phyloP scores from a whole-genome alignment of 495 filamentous ascomycete genomes.

The Opeltia flavorubescens region DNA sequence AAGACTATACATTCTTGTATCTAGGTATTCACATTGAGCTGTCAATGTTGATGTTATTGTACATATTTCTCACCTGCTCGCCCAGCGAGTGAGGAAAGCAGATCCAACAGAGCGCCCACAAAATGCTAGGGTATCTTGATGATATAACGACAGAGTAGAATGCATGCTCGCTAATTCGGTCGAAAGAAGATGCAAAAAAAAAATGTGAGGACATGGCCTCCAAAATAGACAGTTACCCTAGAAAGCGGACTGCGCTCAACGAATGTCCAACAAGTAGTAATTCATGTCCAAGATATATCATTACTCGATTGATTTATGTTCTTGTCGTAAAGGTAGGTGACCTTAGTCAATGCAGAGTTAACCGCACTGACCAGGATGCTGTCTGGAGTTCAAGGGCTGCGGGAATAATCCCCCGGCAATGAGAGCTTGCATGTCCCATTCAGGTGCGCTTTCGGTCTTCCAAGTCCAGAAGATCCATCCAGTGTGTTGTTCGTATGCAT shows the following conservation, averaged over 20 bases:
- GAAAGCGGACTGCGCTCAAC: neutral
- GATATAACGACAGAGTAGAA: neutral
- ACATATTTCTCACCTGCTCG: neutral
- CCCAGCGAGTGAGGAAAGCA: neutral
- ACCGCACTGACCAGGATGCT: conserved; percentile 33
- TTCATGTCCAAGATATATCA: neutral
- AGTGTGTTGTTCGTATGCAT: conserved; percentile 51
- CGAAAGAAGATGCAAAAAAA: neutral
- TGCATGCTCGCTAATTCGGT: neutral
- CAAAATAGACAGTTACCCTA: neutral
- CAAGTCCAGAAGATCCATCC: conserved; percentile 80
- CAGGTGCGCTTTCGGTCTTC: conserved; percentile 75
- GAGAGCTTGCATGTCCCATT: conserved; percentile 71
- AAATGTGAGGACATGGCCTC: neutral
- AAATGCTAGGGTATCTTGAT: neutral
- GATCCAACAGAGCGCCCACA: neutral
- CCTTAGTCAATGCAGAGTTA: conserved; percentile 1
- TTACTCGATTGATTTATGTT: no score
- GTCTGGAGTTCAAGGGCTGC: conserved; percentile 36
- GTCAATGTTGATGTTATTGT: no score
- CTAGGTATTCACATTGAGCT: neutral
- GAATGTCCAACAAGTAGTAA: neutral
- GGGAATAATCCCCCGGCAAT: conserved; percentile 47
- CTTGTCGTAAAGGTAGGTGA: no score
- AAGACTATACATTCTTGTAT: no score